Conservation (phyloP, 495 filamentous ascomycete genomes). For the Aspergillus heteromorphus region DNA sequence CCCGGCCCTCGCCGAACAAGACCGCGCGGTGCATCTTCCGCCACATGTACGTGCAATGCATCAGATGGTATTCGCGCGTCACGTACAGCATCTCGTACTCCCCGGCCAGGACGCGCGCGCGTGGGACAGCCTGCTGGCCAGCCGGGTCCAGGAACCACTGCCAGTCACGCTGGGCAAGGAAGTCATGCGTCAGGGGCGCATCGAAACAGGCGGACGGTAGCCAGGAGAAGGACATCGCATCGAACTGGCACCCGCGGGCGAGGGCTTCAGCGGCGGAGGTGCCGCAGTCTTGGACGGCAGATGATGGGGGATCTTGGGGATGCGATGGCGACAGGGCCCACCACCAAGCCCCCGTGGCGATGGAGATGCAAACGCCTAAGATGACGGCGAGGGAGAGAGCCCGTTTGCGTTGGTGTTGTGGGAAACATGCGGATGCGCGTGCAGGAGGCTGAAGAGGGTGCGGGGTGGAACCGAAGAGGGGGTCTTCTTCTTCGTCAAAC, state of each 20-base stretch:
- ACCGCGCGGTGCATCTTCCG: conserved; percentile 26
- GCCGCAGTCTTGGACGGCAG: neutral
- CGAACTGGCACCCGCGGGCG: conserved; percentile 10
- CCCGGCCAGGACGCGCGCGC: conserved; percentile 3
- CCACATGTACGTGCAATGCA: conserved; percentile 32
- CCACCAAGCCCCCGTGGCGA: too few species aligned
- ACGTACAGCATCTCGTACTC: conserved; percentile 20
- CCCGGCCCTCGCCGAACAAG: neutral
- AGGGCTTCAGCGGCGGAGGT: conserved; percentile 9
- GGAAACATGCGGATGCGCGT: too few species aligned
- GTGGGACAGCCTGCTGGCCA: conserved; percentile 5
- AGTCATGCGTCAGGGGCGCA: neutral
- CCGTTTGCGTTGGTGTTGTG: too few species aligned
- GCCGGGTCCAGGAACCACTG: conserved; percentile 12
- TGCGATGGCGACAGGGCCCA: too few species aligned
- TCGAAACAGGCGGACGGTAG: conserved; percentile 13
- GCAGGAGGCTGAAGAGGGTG: too few species aligned
- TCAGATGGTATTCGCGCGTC: conserved; percentile 28
- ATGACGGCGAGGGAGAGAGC: too few species aligned
- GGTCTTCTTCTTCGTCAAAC: too few species aligned
- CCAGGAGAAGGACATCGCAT: conserved; percentile 15
- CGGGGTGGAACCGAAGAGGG: too few species aligned
- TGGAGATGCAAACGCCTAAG: too few species aligned
- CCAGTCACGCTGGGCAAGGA: conserved; percentile 6
- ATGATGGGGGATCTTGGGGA: too few species aligned